Base-by-base conservation (phyloP, 2,329 filamentous ascomycete genomes). In the Chrysoporthe austroafricana region DNA sequence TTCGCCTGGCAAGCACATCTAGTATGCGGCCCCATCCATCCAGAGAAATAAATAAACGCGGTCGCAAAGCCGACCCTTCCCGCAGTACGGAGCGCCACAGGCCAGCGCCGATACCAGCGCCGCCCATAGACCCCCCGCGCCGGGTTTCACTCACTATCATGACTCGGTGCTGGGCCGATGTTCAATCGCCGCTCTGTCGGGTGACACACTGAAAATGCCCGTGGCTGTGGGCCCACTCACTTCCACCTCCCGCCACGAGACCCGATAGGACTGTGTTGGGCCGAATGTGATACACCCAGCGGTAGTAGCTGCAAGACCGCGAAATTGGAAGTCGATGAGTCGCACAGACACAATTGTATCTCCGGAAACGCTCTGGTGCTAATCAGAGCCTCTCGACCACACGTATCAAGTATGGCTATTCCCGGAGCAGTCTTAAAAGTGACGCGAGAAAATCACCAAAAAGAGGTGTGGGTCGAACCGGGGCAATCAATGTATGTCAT, bases 131-230 rank as follows among this genome's bases (percentile, higher is more conserved):
- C 36, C 36, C 36, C 36, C 36, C 36, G 36, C 36, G 36, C 36
- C 26, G 50, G 11, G 50, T 43, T 34, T 44, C 18, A 21, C 57
- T 34, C 57, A 18, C 18, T 60, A 52, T 62, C 68, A 67, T 69
- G 68, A 67, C 62, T 69, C 68, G 34, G 48, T 54, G 34, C 36
- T 21, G 39, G 42, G 60, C 32, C 56, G 42, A 46, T 61, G 44
- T 11, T 42, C 54, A 58, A 68, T 57, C 50, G 56, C 16, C 61
- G 43, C 48, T 36, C 18, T 14, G 59, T 54, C 57, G 58, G 39
- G 39, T 60, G 36, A 39, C 34, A 60, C 63, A 44, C 18, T 54
- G 46, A 32, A 16, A 46, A n/a, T 14, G 48, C 54, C 54, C 54
- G 26, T 1, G 54, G 54, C 5, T 42, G 54, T 34, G 44, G 54